A percentile compares a stretch with the other conserved stretches of the same genome.
Conservation (phyloP, 192 early-diverging fungal species). For the Coemansia nantahalensis region DNA sequence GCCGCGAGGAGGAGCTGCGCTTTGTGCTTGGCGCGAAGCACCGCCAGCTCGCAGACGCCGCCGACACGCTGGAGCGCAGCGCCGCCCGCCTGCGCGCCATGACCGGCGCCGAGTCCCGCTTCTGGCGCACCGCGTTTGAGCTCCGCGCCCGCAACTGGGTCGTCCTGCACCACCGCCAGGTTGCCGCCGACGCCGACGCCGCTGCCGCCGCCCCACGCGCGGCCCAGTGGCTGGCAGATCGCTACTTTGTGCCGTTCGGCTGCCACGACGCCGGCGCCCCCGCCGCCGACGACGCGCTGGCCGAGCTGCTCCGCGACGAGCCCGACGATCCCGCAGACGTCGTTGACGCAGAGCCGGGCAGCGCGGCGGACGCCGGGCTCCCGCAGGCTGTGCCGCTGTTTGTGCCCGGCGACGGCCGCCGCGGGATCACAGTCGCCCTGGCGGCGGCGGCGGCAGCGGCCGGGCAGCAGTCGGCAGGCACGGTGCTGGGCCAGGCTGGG, state of each 20-base stretch:
- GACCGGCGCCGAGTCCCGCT: constrained; percentile 17
- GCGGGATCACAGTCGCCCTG: constrained; percentile 15
- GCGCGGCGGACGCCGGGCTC: no score
- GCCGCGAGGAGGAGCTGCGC: constrained; percentile 20
- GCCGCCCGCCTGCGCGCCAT: constrained; percentile 13
- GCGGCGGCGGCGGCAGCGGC: not conserved
- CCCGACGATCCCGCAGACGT: no score
- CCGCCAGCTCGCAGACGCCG: constrained; percentile 33
- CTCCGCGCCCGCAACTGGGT: constrained; percentile 34
- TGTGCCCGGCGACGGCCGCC: constrained; percentile 11
- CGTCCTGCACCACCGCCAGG: constrained; percentile 35
- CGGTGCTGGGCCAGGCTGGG: not conserved
- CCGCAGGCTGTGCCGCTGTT: constrained; percentile 1
- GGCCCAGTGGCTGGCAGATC: constrained; percentile 14
- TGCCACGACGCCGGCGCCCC: constrained; percentile 28
- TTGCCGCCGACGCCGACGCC: not conserved
- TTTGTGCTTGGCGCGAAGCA: constrained; percentile 52
- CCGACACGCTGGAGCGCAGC: constrained; percentile 26
- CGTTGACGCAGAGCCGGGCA: no score
- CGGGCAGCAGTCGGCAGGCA: not conserved
- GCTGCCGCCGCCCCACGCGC: not conserved
- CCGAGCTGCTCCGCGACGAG: constrained; percentile 34
- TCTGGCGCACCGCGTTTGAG: constrained; percentile 46
- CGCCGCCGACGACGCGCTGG: constrained; percentile 27
- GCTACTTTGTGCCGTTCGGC: constrained; percentile 39